Base-by-base conservation (phyloP, 2,329 filamentous ascomycete genomes). In the Aspergillus intermedius region DNA sequence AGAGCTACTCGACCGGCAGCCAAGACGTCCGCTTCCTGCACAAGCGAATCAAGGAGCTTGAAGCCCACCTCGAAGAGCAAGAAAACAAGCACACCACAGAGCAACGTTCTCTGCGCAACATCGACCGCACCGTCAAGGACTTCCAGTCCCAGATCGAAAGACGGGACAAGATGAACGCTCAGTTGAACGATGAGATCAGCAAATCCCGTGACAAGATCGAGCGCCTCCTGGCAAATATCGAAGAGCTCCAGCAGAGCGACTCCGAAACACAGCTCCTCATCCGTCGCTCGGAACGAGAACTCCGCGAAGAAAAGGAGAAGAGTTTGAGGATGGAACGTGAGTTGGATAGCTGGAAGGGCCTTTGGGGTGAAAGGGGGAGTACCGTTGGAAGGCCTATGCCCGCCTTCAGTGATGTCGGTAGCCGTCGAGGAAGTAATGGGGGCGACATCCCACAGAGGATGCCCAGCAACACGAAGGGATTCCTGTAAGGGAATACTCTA, bases 11-110 rank as follows among this genome's bases (percentile, higher is more conserved):
- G 17, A 94, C 86, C 56, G 88, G 88, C 21, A 95, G 91, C 67
- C 89, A 95, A 61, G 91, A 97, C 70, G 88, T 97, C 58, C 87
- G 93, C 63, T 97, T 96, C 74, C 72, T 97, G 61, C 88, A 96
- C 71, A 91, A 90, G 63, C 83, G 91, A 45, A 89, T 98, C 56
- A 90, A 96, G 74, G 91, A 97, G 87, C 86, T 98, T 59, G 91
- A 98, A 70, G 81, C 82, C 21, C 86, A 91, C 56, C 82, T 95
- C 23, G 90, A 95, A 66, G 77, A 84, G 21, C 88, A 94, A 55
- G 88, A 95, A 67, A 82, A 78, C 39, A 84, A 86, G 57, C 84
- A 87, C 51, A 85, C 80, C 58, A 85, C 88, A 59, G 89, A 91
- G 52, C 87, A 91, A 60, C 87, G 91, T 49, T 91, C 87, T 44